Evolutionary conservation across 2,329 filamentous ascomycete species (phyloP), one percentile per base, ranked within the genome.

Genomic region (Mycogone perniciosa): DNA sequence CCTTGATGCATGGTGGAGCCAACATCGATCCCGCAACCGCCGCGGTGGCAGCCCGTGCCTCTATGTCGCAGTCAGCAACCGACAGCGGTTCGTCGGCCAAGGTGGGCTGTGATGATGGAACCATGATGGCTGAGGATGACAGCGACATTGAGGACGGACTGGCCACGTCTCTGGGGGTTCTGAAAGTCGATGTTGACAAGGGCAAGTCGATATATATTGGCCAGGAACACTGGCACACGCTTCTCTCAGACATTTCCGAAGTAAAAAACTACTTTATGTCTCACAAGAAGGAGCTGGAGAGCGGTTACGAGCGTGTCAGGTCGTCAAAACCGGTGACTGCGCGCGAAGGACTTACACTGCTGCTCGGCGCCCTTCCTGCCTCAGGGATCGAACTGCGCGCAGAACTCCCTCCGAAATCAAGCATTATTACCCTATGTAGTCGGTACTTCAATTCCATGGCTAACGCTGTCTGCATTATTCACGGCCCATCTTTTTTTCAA

Each of bases 391-490:
- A 97, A 62, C 76, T 97, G 8, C 80, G 95, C 55, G 80, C 85
- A 30, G 83, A 86, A 45, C 78, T 97, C 39, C 93, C 93, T 2
- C 77, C 85, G 0, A 92, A 90, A 63, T 83, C 87, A 35, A 86
- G 84, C 27, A 86, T 93, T n/a, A 82, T 96, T 61, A 84, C 89
- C 27, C 76, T 97, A 13, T 86, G 96, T 54, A 85, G 85, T 55
- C 83, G 92, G 54, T 99, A 95, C 64, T 96, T 97, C 74, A 92
- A 92, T 64, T 92, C 87, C 0, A 77, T 83, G 69, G 82, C 85
- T 56, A 81, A 80, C 37, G 77, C 80, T n/a, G 81, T 84, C 64
- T 84, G 82, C 63, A 83, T 93, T 57, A 80, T 93, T 46, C 89
- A 95, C 62, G 84, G 84, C 0, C 91, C 90, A 8, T 91, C 89